Conservation (phyloP, 1,284 basidiomycete species). For the Sanghuangporus sanghuang region DNA sequence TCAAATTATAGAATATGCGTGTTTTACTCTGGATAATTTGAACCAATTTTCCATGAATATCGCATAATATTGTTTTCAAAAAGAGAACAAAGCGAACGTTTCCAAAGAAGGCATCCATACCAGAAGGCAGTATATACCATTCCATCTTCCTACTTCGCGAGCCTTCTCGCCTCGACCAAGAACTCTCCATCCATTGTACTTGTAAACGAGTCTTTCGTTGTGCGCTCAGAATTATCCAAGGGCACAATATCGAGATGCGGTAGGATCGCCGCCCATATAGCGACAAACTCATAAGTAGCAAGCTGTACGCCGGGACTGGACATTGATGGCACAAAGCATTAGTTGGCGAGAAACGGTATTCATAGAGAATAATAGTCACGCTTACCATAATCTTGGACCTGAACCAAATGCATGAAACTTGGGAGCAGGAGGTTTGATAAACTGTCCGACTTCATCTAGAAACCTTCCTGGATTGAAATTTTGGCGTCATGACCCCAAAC, state of each 20-base stretch:
- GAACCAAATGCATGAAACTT: conserved; percentile 24
- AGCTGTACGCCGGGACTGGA: conserved; percentile 22
- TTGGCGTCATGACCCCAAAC: neutral
- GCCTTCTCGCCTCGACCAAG: neutral
- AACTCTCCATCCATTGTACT: neutral
- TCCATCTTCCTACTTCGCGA: neutral
- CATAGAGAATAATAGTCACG: neutral
- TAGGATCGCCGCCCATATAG: conserved; percentile 18
- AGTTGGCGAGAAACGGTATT: too few relatives aligned
- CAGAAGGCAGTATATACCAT: too few relatives aligned
- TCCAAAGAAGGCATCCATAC: too few relatives aligned
- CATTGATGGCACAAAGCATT: neutral
- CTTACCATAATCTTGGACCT: conserved; percentile 24
- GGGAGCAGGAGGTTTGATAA: conserved; percentile 21
- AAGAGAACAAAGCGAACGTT: too few relatives aligned
- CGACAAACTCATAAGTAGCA: conserved; percentile 23
- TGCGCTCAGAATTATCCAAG: neutral
- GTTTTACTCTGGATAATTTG: too few relatives aligned
- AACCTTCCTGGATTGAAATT: conserved; percentile 23
- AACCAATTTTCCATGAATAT: too few relatives aligned
- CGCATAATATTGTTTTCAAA: too few relatives aligned
- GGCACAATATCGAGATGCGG: conserved; percentile 21
- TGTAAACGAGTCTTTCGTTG: conserved; percentile 1
- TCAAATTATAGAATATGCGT: too few relatives aligned
- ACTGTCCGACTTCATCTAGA: conserved; percentile 20